Evolutionary conservation across 176 grass and related monocot species (phyloP).

Genomic region (Zoysia japonica): DNA sequence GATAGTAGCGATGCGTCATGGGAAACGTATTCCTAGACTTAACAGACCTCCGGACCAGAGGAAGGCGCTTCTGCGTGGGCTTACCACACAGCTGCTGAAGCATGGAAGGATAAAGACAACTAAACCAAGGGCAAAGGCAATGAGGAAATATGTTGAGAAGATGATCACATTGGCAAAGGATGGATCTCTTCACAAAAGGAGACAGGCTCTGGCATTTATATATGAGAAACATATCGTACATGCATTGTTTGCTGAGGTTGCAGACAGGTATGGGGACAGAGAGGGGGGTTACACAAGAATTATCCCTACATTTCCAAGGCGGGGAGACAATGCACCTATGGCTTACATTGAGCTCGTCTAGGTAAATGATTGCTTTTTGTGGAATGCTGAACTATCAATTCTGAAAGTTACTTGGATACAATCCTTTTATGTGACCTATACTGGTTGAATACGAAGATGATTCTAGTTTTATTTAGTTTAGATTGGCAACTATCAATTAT

Average conservation of each 20-base stretch:
- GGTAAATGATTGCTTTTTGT: constrained; percentile 36
- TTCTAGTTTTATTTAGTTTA: background rate
- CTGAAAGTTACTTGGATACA: background rate
- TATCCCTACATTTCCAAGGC: constrained; percentile 75
- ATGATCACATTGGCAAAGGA: constrained; percentile 94
- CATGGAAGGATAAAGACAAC: constrained; percentile 94
- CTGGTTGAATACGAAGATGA: background rate
- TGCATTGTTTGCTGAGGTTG: constrained; percentile 79
- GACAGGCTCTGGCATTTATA: constrained; percentile 75
- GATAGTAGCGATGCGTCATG: constrained; percentile 86
- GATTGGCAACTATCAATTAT: background rate
- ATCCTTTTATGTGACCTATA: background rate
- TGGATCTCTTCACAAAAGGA: constrained; percentile 94
- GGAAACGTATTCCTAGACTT: constrained; percentile 71
- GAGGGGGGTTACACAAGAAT: constrained; percentile 89
- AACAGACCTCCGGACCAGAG: constrained; percentile 86
- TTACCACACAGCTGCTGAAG: constrained; percentile 81
- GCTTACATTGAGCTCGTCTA: constrained; percentile 95
- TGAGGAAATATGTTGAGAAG: constrained; percentile 81
- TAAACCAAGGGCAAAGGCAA: constrained; percentile 76
- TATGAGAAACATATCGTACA: constrained; percentile 95
- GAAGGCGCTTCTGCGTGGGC: constrained; percentile 70
- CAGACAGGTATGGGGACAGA: constrained; percentile 79
- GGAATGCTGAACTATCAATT: constrained; percentile 5
- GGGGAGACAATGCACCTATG: constrained; percentile 93